phyloP scores from a whole-genome alignment of 805 yeast species.

The Kazachstania viticola region DNA sequence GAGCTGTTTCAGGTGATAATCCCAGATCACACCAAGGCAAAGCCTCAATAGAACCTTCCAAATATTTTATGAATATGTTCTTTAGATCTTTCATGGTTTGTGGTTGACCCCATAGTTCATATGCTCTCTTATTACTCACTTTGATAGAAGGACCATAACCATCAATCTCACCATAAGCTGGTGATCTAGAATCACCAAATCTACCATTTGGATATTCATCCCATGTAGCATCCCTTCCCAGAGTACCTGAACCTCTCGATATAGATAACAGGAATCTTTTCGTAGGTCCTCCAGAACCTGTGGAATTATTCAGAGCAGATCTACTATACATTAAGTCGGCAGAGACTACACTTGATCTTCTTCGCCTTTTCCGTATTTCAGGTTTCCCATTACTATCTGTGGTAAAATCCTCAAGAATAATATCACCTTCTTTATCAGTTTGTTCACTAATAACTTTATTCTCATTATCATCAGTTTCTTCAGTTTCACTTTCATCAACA shows the following conservation, averaged over 20 bases:
- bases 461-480: slow-evolving; percentile 4
- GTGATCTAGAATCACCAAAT: slow-evolving; percentile 89
- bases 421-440: slow-evolving; percentile 24
- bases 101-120: slow-evolving; percentile 75
- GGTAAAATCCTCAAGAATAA: slow-evolving; percentile 20
- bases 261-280: slow-evolving; percentile 60
- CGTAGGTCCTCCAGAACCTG: slow-evolving; percentile 26
- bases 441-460: slow-evolving; percentile 3
- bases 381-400: slow-evolving; percentile 3
- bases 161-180: slow-evolving; percentile 96
- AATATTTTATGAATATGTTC: slow-evolving; percentile 55
- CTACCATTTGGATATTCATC: slow-evolving; percentile 95
- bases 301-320: slow-evolving; percentile 22
- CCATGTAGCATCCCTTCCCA: slow-evolving; percentile 91
- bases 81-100: slow-evolving; percentile 46
- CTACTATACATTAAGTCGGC: slow-evolving; percentile 31
- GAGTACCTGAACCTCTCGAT: slow-evolving; percentile 70
- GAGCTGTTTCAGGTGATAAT: slow-evolving; percentile 77
- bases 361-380: slow-evolving; percentile 20
- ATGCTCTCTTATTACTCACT: slow-evolving; percentile 54
- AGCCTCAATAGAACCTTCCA: slow-evolving; percentile 62
- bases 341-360: slow-evolving; percentile 21
- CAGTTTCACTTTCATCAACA: slow-evolving; percentile 26
- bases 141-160: slow-evolving; percentile 93
- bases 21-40: slow-evolving; percentile 91